Conservation (phyloP, 164 flowering plant genomes). For the Stephania yunnanensis region DNA sequence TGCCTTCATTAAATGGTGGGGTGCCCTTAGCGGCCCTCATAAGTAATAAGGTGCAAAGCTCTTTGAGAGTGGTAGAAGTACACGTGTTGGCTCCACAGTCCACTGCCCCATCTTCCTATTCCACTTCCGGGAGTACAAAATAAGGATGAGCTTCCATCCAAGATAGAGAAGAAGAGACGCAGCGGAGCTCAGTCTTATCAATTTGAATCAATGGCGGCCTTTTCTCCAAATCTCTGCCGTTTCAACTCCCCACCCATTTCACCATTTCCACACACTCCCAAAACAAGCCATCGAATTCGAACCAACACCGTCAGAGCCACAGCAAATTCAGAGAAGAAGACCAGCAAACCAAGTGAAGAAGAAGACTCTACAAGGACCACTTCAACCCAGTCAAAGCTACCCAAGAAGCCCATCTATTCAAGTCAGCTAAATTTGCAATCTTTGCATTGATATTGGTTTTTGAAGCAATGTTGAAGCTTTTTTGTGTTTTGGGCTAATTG, state of each 20-base stretch:
- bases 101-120: background rate
- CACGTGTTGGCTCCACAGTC: background rate
- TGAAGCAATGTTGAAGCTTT: background rate
- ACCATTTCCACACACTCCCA: slow-evolving; percentile 21
- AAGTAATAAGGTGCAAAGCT: no score
- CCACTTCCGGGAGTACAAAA: background rate
- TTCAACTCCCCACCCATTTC: slow-evolving; percentile 22
- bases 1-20: no score
- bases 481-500: background rate
- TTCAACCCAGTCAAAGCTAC: slow-evolving; percentile 23
- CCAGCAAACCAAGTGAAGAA: background rate
- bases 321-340: slow-evolving; percentile 27
- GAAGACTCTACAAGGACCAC: slow-evolving; percentile 14
- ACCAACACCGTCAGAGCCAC: slow-evolving; percentile 20
- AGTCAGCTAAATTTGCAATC: slow-evolving; percentile 26
- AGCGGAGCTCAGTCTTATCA: background rate
- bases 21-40: no score
- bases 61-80: background rate
- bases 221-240: slow-evolving; percentile 36
- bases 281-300: slow-evolving; percentile 19
- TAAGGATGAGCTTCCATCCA: background rate
- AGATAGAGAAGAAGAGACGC: background rate
- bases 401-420: slow-evolving; percentile 66
- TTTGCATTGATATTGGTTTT: background rate
- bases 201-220: slow-evolving; percentile 31